phyloP scores from a whole-genome alignment of 2,329 filamentous ascomycete species.

The Cladophialophora carrionii region DNA sequence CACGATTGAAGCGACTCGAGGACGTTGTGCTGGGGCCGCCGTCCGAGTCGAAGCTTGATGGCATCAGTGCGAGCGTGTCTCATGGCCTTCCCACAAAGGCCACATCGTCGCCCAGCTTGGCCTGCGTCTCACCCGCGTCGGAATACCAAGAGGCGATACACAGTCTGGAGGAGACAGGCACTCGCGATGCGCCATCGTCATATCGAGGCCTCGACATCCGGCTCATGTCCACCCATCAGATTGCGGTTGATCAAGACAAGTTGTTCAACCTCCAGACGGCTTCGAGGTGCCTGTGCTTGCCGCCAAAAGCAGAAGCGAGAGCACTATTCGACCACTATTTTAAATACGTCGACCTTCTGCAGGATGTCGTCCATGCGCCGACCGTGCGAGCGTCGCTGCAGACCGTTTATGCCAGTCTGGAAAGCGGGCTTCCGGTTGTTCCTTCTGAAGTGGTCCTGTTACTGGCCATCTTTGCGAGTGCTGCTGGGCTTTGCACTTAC shows the following conservation, averaged over 20 bases:
- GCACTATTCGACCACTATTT: constrained; percentile 43
- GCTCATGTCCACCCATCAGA: constrained; percentile 16
- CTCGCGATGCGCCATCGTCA: constrained; percentile 10
- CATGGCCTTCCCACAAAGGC: neutral
- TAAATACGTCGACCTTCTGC: constrained; percentile 44
- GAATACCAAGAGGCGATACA: constrained; percentile 32
- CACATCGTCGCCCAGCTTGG: constrained; percentile 7
- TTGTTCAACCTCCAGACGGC: constrained; percentile 1
- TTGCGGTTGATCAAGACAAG: constrained; percentile 16
- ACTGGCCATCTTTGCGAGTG: constrained; percentile 43
- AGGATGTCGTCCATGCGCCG: constrained; percentile 44
- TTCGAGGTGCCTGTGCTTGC: constrained; percentile 36
- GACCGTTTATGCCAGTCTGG: constrained; percentile 41
- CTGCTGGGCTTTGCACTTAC: constrained; percentile 38
- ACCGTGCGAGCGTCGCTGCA: constrained; percentile 40
- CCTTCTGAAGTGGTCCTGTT: constrained; percentile 43
- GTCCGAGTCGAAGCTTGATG: neutral
- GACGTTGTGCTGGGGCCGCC: constrained; percentile 31
- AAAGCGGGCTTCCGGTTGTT: constrained; percentile 34
- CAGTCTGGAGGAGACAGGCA: constrained; percentile 22
- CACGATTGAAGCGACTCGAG: constrained; percentile 34
- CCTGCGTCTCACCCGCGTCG: constrained; percentile 24
- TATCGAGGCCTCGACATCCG: constrained; percentile 19
- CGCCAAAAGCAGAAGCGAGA: constrained; percentile 41
- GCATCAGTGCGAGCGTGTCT: neutral